Base-by-base conservation (phyloP, 208 protist genomes). In the Acanthamoeba castellanii region DNA sequence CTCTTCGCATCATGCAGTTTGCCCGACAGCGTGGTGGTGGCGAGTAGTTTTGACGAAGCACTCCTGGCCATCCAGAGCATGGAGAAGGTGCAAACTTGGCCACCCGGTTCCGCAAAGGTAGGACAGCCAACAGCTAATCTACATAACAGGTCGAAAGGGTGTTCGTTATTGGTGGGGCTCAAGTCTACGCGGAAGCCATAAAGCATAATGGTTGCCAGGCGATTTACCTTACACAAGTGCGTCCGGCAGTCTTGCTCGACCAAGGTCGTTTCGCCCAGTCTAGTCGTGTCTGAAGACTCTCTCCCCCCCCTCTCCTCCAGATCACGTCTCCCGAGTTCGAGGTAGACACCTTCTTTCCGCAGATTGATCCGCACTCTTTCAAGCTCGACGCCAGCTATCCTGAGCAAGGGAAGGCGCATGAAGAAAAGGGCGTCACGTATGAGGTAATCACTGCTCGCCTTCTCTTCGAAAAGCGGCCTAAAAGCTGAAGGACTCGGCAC, bases 141-240 rank as follows among this genome's bases (percentile, higher is more conserved):
- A 7, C 1, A 42, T 6, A n/a, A 5, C 22, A 94, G 66, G 5
- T 94, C 16, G 93, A 96, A 22, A n/a, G 45, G 11, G 89, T 96
- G 55, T 97, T 97, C 92, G 96, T 97, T 27, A 97, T 97, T 93
- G 97, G 97, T 57, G 97, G 97, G 34, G 94, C 66, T 18, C 30
- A 92, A 34, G 89, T 97, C 20, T 97, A 97, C 93, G 87, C 34
- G 25, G 94, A 97, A 37, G 94, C 95, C 25, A 45, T 94, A 45
- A 25, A 82, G 32, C 72, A 76, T 25, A 3, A 57, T 13, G 50
- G 13, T n/a, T 94, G 90, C 37, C 64, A 81, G 30, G 25, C 14
- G 20, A 81, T 94, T 32, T 81, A 76, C 37, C 90, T 94, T 22
- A 94, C 90, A 57, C 34, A 57, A 27, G 68, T 94, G 6, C 18